Percentiles rank a stretch among this genome's conserved stretches.
phyloP scores from a whole-genome alignment of 2,329 filamentous ascomycete species.

The Bipolaris zeicola region DNA sequence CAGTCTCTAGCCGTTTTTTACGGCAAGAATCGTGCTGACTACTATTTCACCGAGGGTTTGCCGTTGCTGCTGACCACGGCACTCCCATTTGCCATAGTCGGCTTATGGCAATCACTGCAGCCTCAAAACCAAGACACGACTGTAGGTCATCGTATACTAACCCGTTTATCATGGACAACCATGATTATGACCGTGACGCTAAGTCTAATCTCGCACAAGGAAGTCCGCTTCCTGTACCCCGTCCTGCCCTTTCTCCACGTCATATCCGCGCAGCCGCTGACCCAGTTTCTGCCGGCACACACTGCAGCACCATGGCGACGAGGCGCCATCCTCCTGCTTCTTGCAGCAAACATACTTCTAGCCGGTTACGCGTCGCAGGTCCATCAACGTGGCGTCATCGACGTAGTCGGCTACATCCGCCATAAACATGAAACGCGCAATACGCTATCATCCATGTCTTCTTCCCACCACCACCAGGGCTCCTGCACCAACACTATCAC shows the following conservation, averaged over 20 bases:
- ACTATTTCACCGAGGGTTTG: conserved; percentile 88
- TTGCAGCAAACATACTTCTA: conserved; percentile 72
- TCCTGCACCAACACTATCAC: neutral
- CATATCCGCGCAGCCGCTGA: conserved; percentile 71
- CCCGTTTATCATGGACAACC: conserved; percentile 48
- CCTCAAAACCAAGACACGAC: conserved; percentile 7
- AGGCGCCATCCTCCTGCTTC: conserved; percentile 56
- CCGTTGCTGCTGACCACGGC: conserved; percentile 84
- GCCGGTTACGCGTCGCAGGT: conserved; percentile 74
- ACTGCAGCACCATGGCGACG: conserved; percentile 50
- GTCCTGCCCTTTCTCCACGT: conserved; percentile 86
- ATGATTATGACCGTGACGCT: conserved; percentile 68
- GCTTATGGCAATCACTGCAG: conserved; percentile 59
- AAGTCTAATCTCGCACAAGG: conserved; percentile 88
- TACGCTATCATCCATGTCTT: conserved; percentile 45
- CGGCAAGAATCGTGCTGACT: conserved; percentile 86
- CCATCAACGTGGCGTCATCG: conserved; percentile 78
- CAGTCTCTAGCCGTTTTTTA: conserved; percentile 92
- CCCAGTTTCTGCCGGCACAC: conserved; percentile 64
- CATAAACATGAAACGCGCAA: conserved; percentile 65
- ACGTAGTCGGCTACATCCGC: conserved; percentile 77
- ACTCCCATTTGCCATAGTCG: conserved; percentile 74
- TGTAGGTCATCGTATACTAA: conserved; percentile 24
- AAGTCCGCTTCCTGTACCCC: conserved; percentile 95
- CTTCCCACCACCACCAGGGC: neutral